Conservation (phyloP, 352 stramenopile species). For the Phytophthora ohioensis region DNA sequence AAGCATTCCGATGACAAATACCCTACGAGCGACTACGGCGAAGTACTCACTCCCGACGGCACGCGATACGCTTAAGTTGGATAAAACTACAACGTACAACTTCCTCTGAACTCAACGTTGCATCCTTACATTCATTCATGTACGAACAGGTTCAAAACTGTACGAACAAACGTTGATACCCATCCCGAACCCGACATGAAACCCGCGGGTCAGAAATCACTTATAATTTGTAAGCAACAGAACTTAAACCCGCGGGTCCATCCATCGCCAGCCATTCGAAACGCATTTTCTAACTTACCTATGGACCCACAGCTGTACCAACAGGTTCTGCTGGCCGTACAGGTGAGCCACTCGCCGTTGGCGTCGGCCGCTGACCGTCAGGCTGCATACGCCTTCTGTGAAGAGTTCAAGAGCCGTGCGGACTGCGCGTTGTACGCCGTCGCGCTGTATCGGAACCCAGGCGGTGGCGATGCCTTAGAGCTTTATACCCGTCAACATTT, state of each 20-base stretch:
- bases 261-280: slow-evolving; percentile 20
- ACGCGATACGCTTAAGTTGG: slow-evolving; percentile 26
- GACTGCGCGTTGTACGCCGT: slow-evolving; percentile 81
- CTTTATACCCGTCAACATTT: slow-evolving; percentile 75
- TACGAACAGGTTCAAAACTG: too few relatives aligned
- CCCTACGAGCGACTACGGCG: slow-evolving; percentile 26
- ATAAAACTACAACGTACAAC: background rate
- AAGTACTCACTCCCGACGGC: slow-evolving; percentile 28
- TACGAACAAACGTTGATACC: background rate
- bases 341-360: slow-evolving; percentile 74
- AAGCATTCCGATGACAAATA: slow-evolving; percentile 25
- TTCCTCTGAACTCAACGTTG: background rate
- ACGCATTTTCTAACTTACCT: background rate
- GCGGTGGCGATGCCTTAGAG: slow-evolving; percentile 42
- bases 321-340: slow-evolving; percentile 75
- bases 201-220: background rate
- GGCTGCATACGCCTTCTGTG: slow-evolving; percentile 76
- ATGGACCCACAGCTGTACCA: slow-evolving; percentile 81
- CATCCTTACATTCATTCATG: too few relatives aligned
- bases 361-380: slow-evolving; percentile 54
- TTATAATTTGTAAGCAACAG: too few relatives aligned
- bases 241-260: background rate
- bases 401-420: slow-evolving; percentile 73
- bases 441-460: slow-evolving; percentile 73
- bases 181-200: background rate